phyloP scores from a whole-genome alignment of 768 basidiomycete species.

The Rhodotorula toruloides region DNA sequence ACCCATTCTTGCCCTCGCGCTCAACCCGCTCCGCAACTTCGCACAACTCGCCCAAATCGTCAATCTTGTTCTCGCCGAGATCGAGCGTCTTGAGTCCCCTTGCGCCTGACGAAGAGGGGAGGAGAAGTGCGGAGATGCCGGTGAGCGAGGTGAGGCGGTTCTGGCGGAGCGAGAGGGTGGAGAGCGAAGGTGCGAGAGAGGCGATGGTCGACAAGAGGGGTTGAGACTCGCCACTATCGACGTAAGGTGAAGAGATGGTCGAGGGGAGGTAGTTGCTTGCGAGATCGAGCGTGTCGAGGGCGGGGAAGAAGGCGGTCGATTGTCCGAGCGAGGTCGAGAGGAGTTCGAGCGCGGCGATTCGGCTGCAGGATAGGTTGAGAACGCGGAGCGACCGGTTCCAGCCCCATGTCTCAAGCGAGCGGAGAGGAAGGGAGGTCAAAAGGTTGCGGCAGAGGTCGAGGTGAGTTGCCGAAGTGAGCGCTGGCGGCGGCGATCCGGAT shows the following conservation, averaged over 20 bases:
- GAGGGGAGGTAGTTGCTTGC: conserved; percentile 15
- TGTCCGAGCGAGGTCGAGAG: neutral
- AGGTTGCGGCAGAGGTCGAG: conserved; percentile 23
- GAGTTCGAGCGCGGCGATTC: conserved; percentile 2
- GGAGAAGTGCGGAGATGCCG: conserved; percentile 7
- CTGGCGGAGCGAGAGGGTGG: conserved; percentile 4
- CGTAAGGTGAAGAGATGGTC: neutral
- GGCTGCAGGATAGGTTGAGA: conserved; percentile 9
- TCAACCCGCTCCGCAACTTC: conserved; percentile 3
- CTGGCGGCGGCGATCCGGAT: neutral
- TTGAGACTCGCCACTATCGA: neutral
- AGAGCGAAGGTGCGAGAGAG: neutral
- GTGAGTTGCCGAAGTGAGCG: neutral
- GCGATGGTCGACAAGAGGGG: neutral
- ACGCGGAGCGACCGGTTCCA: conserved; percentile 10
- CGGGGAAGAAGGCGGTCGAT: neutral
- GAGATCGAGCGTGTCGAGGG: conserved; percentile 14
- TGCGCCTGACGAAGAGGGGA: neutral
- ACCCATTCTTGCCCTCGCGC: neutral
- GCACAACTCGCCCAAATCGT: neutral
- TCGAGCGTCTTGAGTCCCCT: conserved; percentile 1
- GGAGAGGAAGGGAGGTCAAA: neutral
- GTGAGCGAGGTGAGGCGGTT: conserved; percentile 28
- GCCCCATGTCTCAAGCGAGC: conserved; percentile 6
- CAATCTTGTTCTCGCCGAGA: conserved; percentile 21